Percentiles rank a stretch among this genome's conserved stretches.
phyloP scores from a whole-genome alignment of 768 basidiomycete species.

The Tricholoma saponaceum region DNA sequence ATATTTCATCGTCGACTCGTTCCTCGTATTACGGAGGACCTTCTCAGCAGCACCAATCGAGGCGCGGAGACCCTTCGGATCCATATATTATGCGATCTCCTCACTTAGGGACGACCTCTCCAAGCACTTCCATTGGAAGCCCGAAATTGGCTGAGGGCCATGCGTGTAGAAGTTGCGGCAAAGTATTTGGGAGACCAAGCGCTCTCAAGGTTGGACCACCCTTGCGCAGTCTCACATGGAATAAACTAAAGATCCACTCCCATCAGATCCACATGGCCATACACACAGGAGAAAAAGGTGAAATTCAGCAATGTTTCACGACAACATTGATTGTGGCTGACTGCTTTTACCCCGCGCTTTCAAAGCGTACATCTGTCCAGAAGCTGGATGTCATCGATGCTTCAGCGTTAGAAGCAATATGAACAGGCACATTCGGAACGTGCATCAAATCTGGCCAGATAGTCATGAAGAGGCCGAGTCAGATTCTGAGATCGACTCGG shows the following conservation, averaged over 20 bases:
- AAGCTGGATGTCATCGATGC: slow-evolving; percentile 58
- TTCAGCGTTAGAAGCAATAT: slow-evolving; percentile 71
- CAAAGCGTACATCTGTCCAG: slow-evolving; percentile 59
- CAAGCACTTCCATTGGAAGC: not conserved
- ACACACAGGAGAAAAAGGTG: slow-evolving; percentile 22
- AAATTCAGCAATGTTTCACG: slow-evolving; percentile 1
- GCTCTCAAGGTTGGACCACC: slow-evolving; percentile 17
- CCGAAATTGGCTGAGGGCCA: slow-evolving; percentile 14
- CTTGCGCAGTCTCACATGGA: slow-evolving; percentile 1
- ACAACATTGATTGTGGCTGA: slow-evolving; percentile 5
- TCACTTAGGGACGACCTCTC: not conserved
- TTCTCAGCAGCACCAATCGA: not conserved
- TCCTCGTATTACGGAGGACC: slow-evolving; percentile 6
- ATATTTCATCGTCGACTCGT: slow-evolving; percentile 1
- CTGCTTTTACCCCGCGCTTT: not conserved
- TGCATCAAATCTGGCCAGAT: slow-evolving; percentile 21
- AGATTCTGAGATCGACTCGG: slow-evolving; percentile 14
- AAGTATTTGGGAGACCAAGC: slow-evolving; percentile 19
- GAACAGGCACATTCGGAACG: slow-evolving; percentile 56
- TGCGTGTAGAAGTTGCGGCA: slow-evolving; percentile 19
- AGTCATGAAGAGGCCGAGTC: slow-evolving; percentile 9
- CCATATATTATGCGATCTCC: slow-evolving; percentile 4
- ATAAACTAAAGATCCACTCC: not conserved
- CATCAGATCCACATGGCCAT: slow-evolving; percentile 20
- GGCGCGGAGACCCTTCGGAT: slow-evolving; percentile 3